A percentile compares a stretch with the other conserved stretches of the same genome.
phyloP scores from a whole-genome alignment of 352 stramenopile genomes.

The Saprolegnia parasitica region DNA sequence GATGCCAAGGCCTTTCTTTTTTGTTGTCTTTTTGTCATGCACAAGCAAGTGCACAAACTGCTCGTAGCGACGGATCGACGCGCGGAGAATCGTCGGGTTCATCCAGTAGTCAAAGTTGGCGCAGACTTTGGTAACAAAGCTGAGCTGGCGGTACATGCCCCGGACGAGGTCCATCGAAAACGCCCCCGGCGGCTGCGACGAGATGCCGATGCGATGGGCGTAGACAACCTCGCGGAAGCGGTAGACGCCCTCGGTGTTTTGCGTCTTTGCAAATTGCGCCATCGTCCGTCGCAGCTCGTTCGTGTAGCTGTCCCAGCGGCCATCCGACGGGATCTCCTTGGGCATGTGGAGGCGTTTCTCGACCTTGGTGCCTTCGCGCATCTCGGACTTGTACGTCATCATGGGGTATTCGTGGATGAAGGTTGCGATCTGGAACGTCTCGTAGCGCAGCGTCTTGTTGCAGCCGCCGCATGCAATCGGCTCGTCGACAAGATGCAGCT shows the following conservation, averaged over 20 bases:
- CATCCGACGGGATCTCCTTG: neutral
- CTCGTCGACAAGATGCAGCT: neutral
- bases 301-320: neutral
- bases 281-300: neutral
- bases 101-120: neutral
- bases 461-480: neutral
- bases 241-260: neutral
- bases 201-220: neutral
- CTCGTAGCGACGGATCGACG: neutral
- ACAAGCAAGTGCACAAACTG: conserved; percentile 1
- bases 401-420: neutral
- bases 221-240: neutral
- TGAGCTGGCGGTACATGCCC: conserved; percentile 5
- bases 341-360: neutral
- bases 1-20: neutral
- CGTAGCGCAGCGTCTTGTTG: neutral
- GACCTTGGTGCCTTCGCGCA: neutral
- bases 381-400: neutral
- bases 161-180: neutral
- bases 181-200: neutral
- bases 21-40: too few relatives aligned
- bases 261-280: neutral
- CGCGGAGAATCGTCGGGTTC: neutral
- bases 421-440: neutral
- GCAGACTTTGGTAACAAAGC: neutral